Evolutionary conservation across 2,329 filamentous ascomycete genomes (phyloP), one percentile per base, ranked within the genome.

Genomic region (Metarhizium guizhouense): DNA sequence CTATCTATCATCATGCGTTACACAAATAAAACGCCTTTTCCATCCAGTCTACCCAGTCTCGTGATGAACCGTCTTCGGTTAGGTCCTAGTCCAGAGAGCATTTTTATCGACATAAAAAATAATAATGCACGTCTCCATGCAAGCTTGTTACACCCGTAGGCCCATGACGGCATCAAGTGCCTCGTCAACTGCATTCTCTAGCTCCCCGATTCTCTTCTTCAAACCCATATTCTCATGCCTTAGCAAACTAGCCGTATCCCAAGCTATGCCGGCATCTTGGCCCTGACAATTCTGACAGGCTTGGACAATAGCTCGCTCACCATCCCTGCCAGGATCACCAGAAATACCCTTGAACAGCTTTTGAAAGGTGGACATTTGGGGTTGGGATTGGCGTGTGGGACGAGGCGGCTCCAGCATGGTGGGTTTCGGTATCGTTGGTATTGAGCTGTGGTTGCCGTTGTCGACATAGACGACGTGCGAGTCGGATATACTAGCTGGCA

Each of bases 201-300:
- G 67, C 60, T 81, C 74, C 18, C 76, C 74, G 3, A 87, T 80
- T 20, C 82, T 71, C 43, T 76, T 73, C 71, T 86, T 86, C 52
- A 87, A 67, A 8, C 76, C 76, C 62, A 73, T 78, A 61, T 87
- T 87, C 72, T 87, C 84, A 50, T 82, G 79, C 43, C 81, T 73
- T 57, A 86, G 68, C 50, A 85, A 59, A 53, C 77, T 76, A n/a
- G 84, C 83, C 4, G 83, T 84, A 63, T 86, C 78, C 83, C 83
- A 86, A 4, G 83, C 83, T 42, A 82, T 74, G 59, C 80, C 82
- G 13, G 79, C 74, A 53, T 81, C 78, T 61, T 78, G 76, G 13
- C 83, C 82, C 54, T 74, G 68, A 65, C 84, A 86, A 62, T 84
- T 85, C 38, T 67, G 62, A 61, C 83, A 85, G 63, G 65, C 67